Conservation (phyloP, 768 basidiomycete species). For the Hirschioporus abietinus region DNA sequence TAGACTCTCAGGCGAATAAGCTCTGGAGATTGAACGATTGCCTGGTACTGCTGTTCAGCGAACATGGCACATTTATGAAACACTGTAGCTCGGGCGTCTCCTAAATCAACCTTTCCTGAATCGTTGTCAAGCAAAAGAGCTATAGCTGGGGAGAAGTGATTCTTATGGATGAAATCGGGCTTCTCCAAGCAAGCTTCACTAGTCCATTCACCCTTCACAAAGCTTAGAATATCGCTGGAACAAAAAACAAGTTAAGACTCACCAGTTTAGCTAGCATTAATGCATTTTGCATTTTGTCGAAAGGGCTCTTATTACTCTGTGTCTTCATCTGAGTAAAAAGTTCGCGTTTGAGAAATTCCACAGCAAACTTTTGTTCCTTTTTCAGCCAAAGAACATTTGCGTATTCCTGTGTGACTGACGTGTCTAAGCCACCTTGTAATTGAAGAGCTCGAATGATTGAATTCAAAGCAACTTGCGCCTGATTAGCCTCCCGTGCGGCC, state of each 20-base stretch:
- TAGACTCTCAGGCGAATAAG: constrained; percentile 65
- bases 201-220: constrained; percentile 79
- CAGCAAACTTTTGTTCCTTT: constrained; percentile 78
- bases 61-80: constrained; percentile 84
- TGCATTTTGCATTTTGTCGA: constrained; percentile 25
- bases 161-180: constrained; percentile 59
- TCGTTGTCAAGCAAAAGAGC: constrained; percentile 21
- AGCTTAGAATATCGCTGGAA: background rate
- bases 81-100: constrained; percentile 44
- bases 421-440: constrained; percentile 41
- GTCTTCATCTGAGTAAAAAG: constrained; percentile 9
- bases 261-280: constrained; percentile 64
- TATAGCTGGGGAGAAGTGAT: constrained; percentile 68
- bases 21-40: constrained; percentile 64
- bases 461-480: constrained; percentile 82
- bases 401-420: constrained; percentile 72
- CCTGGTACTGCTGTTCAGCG: constrained; percentile 81
- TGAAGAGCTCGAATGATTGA: constrained; percentile 72
- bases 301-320: background rate
- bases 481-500: constrained; percentile 62
- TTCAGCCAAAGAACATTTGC: constrained; percentile 88
- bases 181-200: constrained; percentile 81
- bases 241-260: background rate
- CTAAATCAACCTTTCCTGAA: constrained; percentile 10
- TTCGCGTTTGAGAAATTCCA: constrained; percentile 56